These are phyloP conservation scores for Penicillium daleae DNA, from an alignment of 495 filamentous ascomycete genomes.

Conservation along the genomic window DNA sequence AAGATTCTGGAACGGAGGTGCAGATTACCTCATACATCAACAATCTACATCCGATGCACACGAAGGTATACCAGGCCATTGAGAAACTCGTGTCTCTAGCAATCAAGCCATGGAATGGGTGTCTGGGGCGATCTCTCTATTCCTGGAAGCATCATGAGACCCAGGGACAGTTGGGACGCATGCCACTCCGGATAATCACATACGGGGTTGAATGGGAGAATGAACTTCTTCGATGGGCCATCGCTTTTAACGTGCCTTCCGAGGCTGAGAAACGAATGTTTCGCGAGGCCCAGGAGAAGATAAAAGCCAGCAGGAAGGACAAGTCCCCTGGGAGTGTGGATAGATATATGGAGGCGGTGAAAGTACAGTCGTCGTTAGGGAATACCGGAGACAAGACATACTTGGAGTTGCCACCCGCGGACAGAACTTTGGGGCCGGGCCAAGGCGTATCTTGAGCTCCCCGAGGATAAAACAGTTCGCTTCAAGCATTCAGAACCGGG, in stretches of 20 bases:
- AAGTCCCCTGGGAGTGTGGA: not conserved
- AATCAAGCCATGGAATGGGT: not conserved
- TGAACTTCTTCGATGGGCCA: not conserved
- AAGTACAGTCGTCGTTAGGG: not conserved
- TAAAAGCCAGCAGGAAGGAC: not conserved
- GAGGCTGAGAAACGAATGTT: not conserved
- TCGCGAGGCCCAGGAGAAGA: not conserved
- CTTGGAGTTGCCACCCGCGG: not conserved
- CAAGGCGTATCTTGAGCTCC: not conserved
- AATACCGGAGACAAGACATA: not conserved
- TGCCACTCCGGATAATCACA: not conserved
- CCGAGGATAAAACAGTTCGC: not conserved
- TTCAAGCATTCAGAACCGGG: not conserved
- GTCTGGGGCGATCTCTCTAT: no score
- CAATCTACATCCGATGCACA: not conserved
- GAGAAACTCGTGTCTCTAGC: not conserved
- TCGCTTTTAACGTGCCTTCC: not conserved
- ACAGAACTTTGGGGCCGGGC: not conserved
- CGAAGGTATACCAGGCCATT: not conserved
- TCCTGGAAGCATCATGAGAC: not conserved
- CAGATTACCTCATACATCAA: not conserved
- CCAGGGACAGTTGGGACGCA: not conserved
- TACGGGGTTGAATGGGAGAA: conserved; percentile 2
- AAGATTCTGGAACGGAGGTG: not conserved
- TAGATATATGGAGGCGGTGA: not conserved